Evolutionary conservation across 768 basidiomycete species (phyloP).

Genomic region (Tephrocybe sp.): DNA sequence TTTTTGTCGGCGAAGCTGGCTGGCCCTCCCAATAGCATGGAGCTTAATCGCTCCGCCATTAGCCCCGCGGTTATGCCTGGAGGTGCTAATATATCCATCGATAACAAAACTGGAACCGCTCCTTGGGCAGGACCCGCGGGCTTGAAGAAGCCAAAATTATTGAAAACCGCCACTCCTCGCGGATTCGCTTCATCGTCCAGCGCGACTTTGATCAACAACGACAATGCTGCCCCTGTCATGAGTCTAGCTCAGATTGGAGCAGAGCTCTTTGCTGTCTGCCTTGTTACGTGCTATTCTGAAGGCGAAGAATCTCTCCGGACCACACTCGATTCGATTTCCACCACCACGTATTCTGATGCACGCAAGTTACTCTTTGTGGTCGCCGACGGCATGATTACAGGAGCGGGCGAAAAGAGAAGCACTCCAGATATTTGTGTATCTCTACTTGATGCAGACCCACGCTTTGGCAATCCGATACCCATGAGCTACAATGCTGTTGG

Average conservation of each 20-base stretch:
- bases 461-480: slow-evolving; percentile 94
- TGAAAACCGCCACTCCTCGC: slow-evolving; percentile 46
- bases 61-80: slow-evolving; percentile 96
- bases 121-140: slow-evolving; percentile 80
- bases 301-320: slow-evolving; percentile 89
- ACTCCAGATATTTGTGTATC: slow-evolving; percentile 97
- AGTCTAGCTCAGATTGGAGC: slow-evolving; percentile 89
- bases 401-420: slow-evolving; percentile 91
- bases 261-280: slow-evolving; percentile 91
- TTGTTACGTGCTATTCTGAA: slow-evolving; percentile 98
- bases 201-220: slow-evolving; percentile 54
- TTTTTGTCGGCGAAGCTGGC: slow-evolving; percentile 85
- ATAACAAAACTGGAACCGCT: slow-evolving; percentile 89
- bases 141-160: slow-evolving; percentile 47
- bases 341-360: slow-evolving; percentile 87
- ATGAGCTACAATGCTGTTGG: slow-evolving; percentile 95
- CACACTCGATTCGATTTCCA: slow-evolving; percentile 92
- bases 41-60: slow-evolving; percentile 81
- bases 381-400: slow-evolving; percentile 98
- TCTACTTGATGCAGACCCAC: slow-evolving; percentile 87
- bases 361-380: slow-evolving; percentile 93
- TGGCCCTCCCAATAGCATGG: slow-evolving; percentile 66
- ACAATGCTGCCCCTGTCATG: slow-evolving; percentile 63
- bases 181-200: slow-evolving; percentile 52
- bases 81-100: slow-evolving; percentile 91